Evolutionary conservation across 2,329 filamentous ascomycete genomes (phyloP).

Genomic region (Fusarium sp.): DNA sequence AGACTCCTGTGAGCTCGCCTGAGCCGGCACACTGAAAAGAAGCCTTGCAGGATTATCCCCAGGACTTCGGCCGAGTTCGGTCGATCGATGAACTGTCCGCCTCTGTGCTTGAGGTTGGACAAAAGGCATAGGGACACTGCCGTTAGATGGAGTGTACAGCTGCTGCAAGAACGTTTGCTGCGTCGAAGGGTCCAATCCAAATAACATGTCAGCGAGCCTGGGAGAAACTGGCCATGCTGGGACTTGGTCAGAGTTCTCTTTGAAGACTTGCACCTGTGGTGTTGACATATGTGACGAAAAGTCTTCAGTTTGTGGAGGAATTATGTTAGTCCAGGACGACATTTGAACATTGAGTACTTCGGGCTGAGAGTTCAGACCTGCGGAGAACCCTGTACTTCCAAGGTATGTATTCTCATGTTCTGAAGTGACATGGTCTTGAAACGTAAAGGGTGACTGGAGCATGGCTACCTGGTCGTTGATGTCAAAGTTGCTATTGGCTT

Average conservation of each 20-base stretch:
- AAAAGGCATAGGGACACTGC: conserved; percentile 33
- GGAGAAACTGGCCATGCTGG: conserved; percentile 21
- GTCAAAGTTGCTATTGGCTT: conserved; percentile 55
- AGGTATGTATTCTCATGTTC: not conserved
- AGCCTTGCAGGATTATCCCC: conserved; percentile 16
- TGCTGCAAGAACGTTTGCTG: conserved; percentile 60
- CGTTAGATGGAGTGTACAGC: conserved; percentile 49
- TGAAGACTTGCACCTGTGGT: conserved; percentile 59
- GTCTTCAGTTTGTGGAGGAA: conserved; percentile 2
- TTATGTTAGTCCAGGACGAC: not conserved
- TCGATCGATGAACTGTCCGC: conserved; percentile 16
- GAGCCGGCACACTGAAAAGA: conserved; percentile 15
- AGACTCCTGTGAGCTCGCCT: conserved; percentile 26
- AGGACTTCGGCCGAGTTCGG: conserved; percentile 22
- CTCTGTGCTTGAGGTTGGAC: conserved; percentile 32
- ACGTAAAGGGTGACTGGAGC: not conserved
- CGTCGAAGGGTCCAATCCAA: conserved; percentile 49
- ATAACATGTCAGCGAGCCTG: conserved; percentile 30
- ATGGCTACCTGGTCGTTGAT: conserved; percentile 51
- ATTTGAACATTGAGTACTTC: not conserved
- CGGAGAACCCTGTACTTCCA: not conserved
- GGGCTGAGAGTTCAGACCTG: not conserved
- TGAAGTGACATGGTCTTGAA: not conserved
- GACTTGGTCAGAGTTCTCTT: conserved; percentile 56
- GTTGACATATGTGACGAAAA: conserved; percentile 53